Base-by-base conservation (phyloP, 805 yeast genomes). In the Pichia rugopelliculosa region DNA sequence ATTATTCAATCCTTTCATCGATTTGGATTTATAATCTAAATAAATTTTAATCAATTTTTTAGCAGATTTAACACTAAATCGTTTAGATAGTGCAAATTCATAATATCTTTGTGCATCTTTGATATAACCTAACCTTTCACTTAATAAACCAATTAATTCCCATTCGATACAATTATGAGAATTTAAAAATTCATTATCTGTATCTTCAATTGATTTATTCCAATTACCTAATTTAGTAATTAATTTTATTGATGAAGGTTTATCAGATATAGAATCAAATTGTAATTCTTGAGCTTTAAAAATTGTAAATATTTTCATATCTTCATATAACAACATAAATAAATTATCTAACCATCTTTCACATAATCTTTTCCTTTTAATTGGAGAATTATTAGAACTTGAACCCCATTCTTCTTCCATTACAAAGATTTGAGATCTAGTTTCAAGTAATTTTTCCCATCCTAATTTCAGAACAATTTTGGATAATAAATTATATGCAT, bases 271-370 rank as follows among this genome's bases (percentile, higher is more conserved):
- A 64, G 95, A 87, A 64, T 85, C 89, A 68, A 85, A 84, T 65
- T 91, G 96, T 52, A 89, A 77, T 55, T 77, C 76, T 62, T 93
- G 96, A 0, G 96, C 89, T 62, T 89, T 90, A 93, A 96, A 91
- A 74, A 87, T 77, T 1, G 96, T 88, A 62, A 86, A 91, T 1
- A 87, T 80, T 59, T 85, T 73, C 57, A 86, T 72, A 60, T 86
- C 95, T 56, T 82, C 87, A 57, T 81, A 82, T 34, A 82, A 63
- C 9, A 81, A 59, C 85, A 82, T 79, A 60, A 82, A 82, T 50
- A 82, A 63, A 59, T 80, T 80, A 63, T 82, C 88, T 50, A 82
- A 69, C 88, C 88, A 82, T 58, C 87, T 72, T 60, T 82, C 87
- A 67, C 88, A 82, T 38, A 82, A 69, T 59, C 87, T 66, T 57